Evolutionary conservation across 192 early-diverging fungal species (phyloP).

Genomic region (Coemansia sp.): DNA sequence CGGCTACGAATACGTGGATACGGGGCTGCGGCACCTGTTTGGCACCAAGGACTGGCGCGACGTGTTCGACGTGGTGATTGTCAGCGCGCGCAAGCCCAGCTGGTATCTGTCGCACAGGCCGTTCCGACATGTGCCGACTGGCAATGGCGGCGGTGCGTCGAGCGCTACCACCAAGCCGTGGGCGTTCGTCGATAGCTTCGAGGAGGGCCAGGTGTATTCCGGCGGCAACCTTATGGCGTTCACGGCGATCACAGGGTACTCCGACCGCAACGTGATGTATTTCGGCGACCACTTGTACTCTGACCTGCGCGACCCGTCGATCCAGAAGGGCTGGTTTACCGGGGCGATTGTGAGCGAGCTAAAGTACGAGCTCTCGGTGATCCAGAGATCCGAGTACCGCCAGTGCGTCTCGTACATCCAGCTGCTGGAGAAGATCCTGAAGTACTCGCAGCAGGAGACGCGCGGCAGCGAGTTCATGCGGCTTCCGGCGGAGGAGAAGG

Average conservation of each 20-base stretch:
- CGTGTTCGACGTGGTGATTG: slow-evolving; percentile 62
- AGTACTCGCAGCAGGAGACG: slow-evolving; percentile 56
- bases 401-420: slow-evolving; percentile 55
- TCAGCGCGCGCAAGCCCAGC: slow-evolving; percentile 57
- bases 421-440: slow-evolving; percentile 56
- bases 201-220: slow-evolving; percentile 59
- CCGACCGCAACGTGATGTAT: slow-evolving; percentile 59
- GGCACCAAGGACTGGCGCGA: slow-evolving; percentile 54
- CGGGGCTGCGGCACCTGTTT: slow-evolving; percentile 55
- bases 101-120: slow-evolving; percentile 61
- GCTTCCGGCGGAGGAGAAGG: slow-evolving; percentile 22
- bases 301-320: slow-evolving; percentile 59
- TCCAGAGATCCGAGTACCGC: slow-evolving; percentile 53
- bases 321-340: slow-evolving; percentile 63
- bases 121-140: slow-evolving; percentile 54
- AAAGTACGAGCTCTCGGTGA: slow-evolving; percentile 54
- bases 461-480: slow-evolving; percentile 23
- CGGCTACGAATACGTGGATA: slow-evolving; percentile 55
- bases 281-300: slow-evolving; percentile 66
- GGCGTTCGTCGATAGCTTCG: slow-evolving; percentile 54
- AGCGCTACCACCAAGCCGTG: slow-evolving; percentile 48
- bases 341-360: slow-evolving; percentile 63
- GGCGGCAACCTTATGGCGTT: slow-evolving; percentile 61
- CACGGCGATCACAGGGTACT: slow-evolving; percentile 56
- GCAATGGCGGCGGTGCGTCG: not conserved